phyloP scores from a whole-genome alignment of 805 yeast genomes.

The Kurtzmaniella fragi region DNA sequence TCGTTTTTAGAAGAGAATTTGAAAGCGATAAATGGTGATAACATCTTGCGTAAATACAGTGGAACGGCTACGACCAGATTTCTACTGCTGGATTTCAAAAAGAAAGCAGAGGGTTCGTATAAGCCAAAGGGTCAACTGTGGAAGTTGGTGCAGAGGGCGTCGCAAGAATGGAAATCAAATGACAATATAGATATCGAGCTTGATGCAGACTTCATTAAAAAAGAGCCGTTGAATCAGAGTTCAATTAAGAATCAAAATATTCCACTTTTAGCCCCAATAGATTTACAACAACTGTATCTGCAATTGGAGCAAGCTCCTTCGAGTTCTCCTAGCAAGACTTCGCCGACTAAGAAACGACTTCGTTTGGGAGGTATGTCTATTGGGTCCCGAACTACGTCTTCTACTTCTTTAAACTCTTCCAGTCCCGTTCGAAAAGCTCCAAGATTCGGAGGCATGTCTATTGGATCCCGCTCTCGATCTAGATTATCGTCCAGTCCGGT shows the following conservation, averaged over 20 bases:
- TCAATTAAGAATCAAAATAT: too few relatives aligned
- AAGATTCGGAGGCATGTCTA: too few relatives aligned
- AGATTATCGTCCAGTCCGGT: too few relatives aligned
- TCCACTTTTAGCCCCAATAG: too few relatives aligned
- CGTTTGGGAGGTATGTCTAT: constrained; percentile 2
- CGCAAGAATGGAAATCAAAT: constrained; percentile 3
- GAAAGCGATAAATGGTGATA: constrained; percentile 28
- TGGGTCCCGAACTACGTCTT: not conserved
- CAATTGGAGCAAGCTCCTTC: too few relatives aligned
- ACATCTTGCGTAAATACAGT: constrained; percentile 24
- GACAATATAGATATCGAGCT: too few relatives aligned
- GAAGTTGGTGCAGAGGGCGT: not conserved
- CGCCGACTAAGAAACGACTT: constrained; percentile 3
- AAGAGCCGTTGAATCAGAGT: too few relatives aligned
- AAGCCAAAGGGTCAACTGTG: constrained; percentile 1
- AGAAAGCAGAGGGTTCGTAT: not conserved
- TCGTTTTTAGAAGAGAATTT: constrained; percentile 30
- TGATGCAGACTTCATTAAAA: too few relatives aligned
- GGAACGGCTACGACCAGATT: not conserved
- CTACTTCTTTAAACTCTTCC: too few relatives aligned
- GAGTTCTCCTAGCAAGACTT: not conserved
- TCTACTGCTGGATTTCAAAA: not conserved
- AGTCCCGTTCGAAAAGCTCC: too few relatives aligned
- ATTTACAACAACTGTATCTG: too few relatives aligned
- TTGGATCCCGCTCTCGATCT: too few relatives aligned